Evolutionary conservation across 805 yeast genomes (phyloP).

Genomic region (Myxozyma udenii): DNA sequence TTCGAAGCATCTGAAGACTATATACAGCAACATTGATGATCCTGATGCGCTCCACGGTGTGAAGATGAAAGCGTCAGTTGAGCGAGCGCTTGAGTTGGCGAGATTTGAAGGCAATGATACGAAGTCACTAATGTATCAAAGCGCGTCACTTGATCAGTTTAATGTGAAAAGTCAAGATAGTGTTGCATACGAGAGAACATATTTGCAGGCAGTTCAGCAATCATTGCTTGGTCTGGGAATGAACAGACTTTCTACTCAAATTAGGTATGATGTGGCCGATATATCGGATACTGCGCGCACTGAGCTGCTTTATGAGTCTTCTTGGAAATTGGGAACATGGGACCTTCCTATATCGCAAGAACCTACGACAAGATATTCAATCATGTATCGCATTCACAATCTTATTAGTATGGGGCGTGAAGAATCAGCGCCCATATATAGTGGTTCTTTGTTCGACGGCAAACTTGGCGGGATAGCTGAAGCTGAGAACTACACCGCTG

Average conservation of each 20-base stretch:
- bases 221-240: too few species aligned
- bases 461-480: neutral
- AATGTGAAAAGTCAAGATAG: too few species aligned
- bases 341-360: conserved; percentile 53
- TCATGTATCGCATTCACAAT: conserved; percentile 4
- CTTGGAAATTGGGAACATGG: conserved; percentile 80
- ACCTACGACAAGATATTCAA: conserved; percentile 23
- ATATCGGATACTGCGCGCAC: conserved; percentile 24
- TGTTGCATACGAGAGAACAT: too few species aligned
- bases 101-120: conserved; percentile 30
- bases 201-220: too few species aligned
- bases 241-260: too few species aligned
- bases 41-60: conserved; percentile 64
- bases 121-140: conserved; percentile 52
- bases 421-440: neutral
- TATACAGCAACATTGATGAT: conserved; percentile 58
- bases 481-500: neutral
- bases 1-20: conserved; percentile 31
- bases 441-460: neutral
- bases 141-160: conserved; percentile 51
- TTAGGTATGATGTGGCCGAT: too few species aligned
- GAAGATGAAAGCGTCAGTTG: conserved; percentile 55
- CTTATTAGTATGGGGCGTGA: too few species aligned
- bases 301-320: conserved; percentile 51
- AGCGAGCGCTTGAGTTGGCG: conserved; percentile 45